Evolutionary conservation across 768 basidiomycete species (phyloP), one percentile per base, ranked within the genome.

Genomic region (Rhizopogon vulgaris): DNA sequence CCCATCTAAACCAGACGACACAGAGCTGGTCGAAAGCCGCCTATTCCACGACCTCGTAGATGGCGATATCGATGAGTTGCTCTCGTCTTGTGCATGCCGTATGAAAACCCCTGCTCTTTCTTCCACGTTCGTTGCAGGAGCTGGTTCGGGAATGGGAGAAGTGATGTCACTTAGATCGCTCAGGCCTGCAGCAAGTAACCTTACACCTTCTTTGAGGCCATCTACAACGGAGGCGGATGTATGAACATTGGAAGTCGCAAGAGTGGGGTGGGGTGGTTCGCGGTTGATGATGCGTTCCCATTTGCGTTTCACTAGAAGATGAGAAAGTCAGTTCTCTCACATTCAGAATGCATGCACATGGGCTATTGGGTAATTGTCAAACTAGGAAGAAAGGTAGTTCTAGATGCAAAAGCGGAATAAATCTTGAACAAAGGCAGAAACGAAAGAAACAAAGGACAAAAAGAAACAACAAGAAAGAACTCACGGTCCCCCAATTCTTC

Each of bases 281-380:
- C 80, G 77, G 58, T 77, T 78, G 40, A 91, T 80, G 52, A 92
- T 88, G 30, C 81, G 78, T 64, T 85, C 88, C 90, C 90, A 93
- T 67, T 84, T 88, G 52, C 78, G 80, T 72, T 92, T 93, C 46
- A 92, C 83, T 84, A 57, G 3, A 38, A 36, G 4, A 25, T 2
- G 25, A 46, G 5, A 22, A 14, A 3, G 18, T 46, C 34, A 46
- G 38, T 17, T 43, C 14, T 14, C 18, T 51, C 10, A 3, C 6
- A 46, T 25, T 37, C 4, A 12, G 14, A 17, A 27, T 17, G 11
- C 32, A 32, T 4, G 32, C 11, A 32, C 28, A 10, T 30, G 7
- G 22, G 28, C 32, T 32, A 4, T 46, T 6, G n/a, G 2, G 17
- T 6, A 48, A 14, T 4, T 22, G 17, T 22, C 3, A 10, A 30